These are phyloP conservation scores for Arxiozyma heterogenica DNA, from an alignment of 1,139 yeast genomes.

Conservation along the genomic window DNA sequence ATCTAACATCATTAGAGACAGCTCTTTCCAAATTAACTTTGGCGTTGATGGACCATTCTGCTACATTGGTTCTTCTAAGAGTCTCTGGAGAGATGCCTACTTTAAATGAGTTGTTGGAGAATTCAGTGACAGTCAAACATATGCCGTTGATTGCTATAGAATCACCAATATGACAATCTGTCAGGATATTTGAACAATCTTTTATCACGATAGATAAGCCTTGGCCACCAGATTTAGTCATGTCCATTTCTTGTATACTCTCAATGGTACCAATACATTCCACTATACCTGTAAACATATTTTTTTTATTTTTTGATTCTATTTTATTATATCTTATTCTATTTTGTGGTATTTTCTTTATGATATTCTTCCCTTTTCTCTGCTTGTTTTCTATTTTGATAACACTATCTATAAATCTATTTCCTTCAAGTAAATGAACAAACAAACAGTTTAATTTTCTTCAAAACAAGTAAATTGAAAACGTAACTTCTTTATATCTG, in stretches of 20 bases:
- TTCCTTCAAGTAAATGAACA: no score
- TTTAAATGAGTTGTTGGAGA: conserved; percentile 50
- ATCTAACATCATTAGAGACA: conserved; percentile 63
- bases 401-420: no score
- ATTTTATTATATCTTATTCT: not conserved
- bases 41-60: conserved; percentile 41
- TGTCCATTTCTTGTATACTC: conserved; percentile 38
- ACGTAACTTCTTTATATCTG: no score
- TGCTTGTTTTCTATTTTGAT: no score
- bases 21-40: conserved; percentile 88
- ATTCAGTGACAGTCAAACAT: conserved; percentile 90
- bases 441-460: no score
- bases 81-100: conserved; percentile 95
- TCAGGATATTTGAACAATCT: conserved; percentile 54
- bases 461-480: no score
- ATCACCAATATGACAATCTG: conserved; percentile 85
- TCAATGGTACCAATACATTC: conserved; percentile 59
- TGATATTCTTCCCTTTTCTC: no score
- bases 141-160: conserved; percentile 83
- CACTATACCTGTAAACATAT: conserved; percentile 91
- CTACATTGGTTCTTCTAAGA: conserved; percentile 68
- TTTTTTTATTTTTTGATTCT: not conserved
- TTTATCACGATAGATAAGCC: conserved; percentile 66
- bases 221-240: conserved; percentile 57
- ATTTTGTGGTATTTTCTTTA: no score